Percentiles rank a stretch among this genome's conserved stretches.
These are phyloP conservation scores for Pythium biforme DNA, from an alignment of 352 stramenopile genomes.

Conservation along the genomic window DNA sequence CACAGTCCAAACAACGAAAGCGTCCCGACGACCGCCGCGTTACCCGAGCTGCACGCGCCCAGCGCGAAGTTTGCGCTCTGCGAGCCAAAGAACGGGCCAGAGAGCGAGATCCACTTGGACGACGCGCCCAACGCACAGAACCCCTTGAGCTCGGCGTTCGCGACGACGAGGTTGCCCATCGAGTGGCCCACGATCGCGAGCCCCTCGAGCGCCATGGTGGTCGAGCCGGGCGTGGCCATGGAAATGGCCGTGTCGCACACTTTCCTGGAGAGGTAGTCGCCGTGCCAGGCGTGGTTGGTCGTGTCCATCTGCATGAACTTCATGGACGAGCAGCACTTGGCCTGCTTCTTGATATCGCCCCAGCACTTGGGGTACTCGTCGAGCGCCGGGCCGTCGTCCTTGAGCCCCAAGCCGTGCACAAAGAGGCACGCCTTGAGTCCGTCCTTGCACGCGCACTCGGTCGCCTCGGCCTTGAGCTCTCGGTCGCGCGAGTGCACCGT, in stretches of 20 bases:
- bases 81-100: conserved; percentile 29
- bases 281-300: conserved; percentile 26
- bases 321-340: conserved; percentile 31
- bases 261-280: conserved; percentile 12
- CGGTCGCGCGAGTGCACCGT: not conserved
- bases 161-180: conserved; percentile 35
- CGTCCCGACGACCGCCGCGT: not conserved
- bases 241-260: conserved; percentile 27
- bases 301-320: conserved; percentile 39
- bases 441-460: conserved; percentile 11
- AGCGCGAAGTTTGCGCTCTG: conserved; percentile 2
- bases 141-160: conserved; percentile 16
- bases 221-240: conserved; percentile 10
- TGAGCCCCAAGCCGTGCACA: conserved; percentile 23
- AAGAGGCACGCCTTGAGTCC: conserved; percentile 28
- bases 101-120: conserved; percentile 29
- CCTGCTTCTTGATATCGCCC: conserved; percentile 24
- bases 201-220: conserved; percentile 14
- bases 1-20: conserved; percentile 6
- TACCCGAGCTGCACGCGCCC: conserved; percentile 3
- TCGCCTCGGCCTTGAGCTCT: not conserved
- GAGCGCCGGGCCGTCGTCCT: not conserved
- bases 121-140: conserved; percentile 21
- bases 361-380: conserved; percentile 25
- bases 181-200: conserved; percentile 29